Evolutionary conservation across 495 filamentous ascomycete genomes (phyloP).

Genomic region (Hypoxylon fragiforme): DNA sequence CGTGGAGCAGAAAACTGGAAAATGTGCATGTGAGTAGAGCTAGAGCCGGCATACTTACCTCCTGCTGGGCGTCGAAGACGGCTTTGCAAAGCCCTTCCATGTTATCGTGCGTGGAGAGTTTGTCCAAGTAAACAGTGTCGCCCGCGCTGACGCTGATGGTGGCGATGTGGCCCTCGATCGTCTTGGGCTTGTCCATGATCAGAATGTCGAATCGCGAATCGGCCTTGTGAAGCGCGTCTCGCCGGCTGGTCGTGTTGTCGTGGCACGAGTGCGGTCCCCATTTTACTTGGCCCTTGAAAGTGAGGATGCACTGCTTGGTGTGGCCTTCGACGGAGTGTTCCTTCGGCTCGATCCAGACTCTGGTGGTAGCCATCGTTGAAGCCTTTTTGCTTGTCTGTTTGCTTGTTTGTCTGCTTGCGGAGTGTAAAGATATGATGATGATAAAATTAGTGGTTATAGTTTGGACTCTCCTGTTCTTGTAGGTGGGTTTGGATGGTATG

Average conservation of each 20-base stretch:
- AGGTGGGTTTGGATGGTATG: no score
- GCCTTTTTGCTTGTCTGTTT: no score
- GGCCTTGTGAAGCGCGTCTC: background rate
- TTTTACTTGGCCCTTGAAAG: background rate
- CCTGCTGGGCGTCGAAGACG: no score
- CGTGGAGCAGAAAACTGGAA: no score
- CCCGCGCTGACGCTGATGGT: background rate
- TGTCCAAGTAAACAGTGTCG: background rate
- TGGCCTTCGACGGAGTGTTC: background rate
- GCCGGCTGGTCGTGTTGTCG: background rate
- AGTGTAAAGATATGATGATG: no score
- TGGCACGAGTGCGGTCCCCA: background rate
- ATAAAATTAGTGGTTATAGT: no score
- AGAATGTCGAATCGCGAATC: background rate
- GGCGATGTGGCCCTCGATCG: background rate
- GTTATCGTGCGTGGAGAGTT: background rate
- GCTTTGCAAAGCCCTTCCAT: background rate
- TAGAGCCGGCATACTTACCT: no score
- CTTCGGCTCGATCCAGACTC: background rate
- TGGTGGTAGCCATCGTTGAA: no score
- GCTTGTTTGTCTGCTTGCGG: no score
- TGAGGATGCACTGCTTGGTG: background rate
- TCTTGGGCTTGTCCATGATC: background rate
- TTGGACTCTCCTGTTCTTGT: no score
- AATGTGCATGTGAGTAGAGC: no score